Base-by-base conservation (phyloP, 148 eudicot genomes). In the Nepenthes mirabilis region DNA sequence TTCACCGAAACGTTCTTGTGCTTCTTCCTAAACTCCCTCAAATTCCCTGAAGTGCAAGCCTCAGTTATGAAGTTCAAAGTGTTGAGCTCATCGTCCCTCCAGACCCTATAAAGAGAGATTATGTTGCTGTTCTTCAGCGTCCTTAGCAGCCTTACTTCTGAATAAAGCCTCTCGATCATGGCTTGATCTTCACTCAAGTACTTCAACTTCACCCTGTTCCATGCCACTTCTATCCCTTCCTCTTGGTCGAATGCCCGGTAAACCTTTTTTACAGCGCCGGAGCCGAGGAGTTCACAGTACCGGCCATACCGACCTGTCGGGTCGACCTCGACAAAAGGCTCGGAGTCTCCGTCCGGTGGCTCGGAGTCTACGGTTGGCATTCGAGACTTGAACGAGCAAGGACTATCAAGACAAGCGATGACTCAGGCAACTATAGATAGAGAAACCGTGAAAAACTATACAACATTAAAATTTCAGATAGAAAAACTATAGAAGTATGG, bases 211-310 rank as follows among this genome's bases (percentile, higher is more conserved):
- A 85, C 96, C 67, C 85, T 89, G 66, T 88, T 88, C 96, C 96
- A 88, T 3, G 96, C 96, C 34, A 88, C 85, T 65, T 88, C 96
- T 12, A 85, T 88, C 1, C 96, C 96, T 73, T 88, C 96, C 45
- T 85, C 91, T 62, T 85, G 88, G 68, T 88, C 96, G 61, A 88
- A 88, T 9, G 83, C 96, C 56, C 96, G 53, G 62, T 85, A 85
- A 11, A 88, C 96, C 64, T 74, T 83, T 63, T 88, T 88, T 61
- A 84, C 83, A 0, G 95, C 83, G 0, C 95, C 95, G 0, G 67
- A 55, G 0, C 95, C 95, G 0, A 88, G 82, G 4, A 85, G 85
- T 71, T 80, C 89, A 0, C 33, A 43, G 70, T 88, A 88, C 7
- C 96, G 83, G 10, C 96, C 96, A 43, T 85, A 88, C 53, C 96